Evolutionary conservation across 345 rosid genomes (phyloP), one percentile per base, ranked within the genome.

Genomic region (Syzygium aromaticum): DNA sequence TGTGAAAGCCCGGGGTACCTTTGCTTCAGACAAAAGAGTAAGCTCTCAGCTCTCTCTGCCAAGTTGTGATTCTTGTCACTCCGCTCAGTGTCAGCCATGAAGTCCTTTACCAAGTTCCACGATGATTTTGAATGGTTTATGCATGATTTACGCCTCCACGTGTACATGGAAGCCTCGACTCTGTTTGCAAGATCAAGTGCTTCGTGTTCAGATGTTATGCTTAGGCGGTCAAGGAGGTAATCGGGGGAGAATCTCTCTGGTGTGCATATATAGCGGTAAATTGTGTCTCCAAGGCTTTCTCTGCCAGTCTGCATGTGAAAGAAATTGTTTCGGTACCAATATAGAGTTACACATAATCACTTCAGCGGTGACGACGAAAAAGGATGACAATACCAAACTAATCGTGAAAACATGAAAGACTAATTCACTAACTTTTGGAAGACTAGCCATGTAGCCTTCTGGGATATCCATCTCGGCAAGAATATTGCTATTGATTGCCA

Each of bases 391-490:
- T 8, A 40, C 80, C 46, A 67, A 67, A 33, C 25, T 7, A 67
- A 67, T 67, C 46, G 9, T 17, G 80, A 33, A 67, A 33, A 33
- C 80, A 33, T 22, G 46, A 33, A 33, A 33, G 46, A 67, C 80
- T 67, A 53, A 25, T 53, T 30, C 56, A 84, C 33, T 19, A 53
- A 97, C 99, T 98, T 94, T 98, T 7, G 99, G 99, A 91, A 96
- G 99, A 86, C 97, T 87, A 54, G 92, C 91, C 88, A 96, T 90
- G 94, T 94, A 98, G 6, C 98, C 85, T 13, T 93, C 97, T 11
- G 99, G 99, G 57, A 98, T 96, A 85, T 95, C 97, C 96, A 96
- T 96, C 90, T 96, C 99, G 9, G 94, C 89, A 8, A 98, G 97
- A 90, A 96, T 92, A 77, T 93, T 92, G 84, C 95, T 92, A 80